Percentiles rank a stretch among this genome's conserved stretches.
phyloP scores from a whole-genome alignment of 805 yeast genomes.

The Candida rishiriensis region DNA sequence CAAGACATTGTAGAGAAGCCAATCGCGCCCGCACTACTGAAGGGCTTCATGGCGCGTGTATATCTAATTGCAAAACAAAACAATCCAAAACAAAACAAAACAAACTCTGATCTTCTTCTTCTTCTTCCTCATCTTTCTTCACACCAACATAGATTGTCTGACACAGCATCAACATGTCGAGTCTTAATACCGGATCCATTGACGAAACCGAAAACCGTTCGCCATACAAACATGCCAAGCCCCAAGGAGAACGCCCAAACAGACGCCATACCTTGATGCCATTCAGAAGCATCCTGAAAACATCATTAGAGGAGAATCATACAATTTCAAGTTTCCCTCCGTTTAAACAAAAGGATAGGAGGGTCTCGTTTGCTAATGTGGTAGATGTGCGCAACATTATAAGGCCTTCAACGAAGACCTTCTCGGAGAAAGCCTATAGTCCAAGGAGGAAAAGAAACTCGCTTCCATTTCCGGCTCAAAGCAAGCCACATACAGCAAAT shows the following conservation, averaged over 20 bases:
- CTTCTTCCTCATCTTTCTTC: no score
- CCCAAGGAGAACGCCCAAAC: constrained; percentile 4
- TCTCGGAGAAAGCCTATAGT: constrained; percentile 8
- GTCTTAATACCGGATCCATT: no score
- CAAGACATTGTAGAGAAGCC: no score
- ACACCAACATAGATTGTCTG: no score
- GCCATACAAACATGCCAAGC: no score
- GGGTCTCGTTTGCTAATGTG: constrained; percentile 77
- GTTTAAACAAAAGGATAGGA: constrained; percentile 32
- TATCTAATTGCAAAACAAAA: no score
- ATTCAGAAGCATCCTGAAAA: constrained; percentile 36
- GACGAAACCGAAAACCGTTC: no score
- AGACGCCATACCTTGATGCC: constrained; percentile 35
- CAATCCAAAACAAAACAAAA: no score
- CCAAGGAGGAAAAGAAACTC: constrained; percentile 27
- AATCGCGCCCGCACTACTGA: no score
- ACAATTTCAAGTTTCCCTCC: constrained; percentile 36
- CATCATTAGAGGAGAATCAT: constrained; percentile 27
- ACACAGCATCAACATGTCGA: no score
- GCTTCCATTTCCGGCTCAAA: constrained; percentile 23
- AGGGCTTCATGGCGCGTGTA: no score
- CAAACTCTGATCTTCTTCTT: no score
- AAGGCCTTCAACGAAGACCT: constrained; percentile 35
- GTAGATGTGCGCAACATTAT: constrained; percentile 53
- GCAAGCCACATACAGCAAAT: constrained; percentile 1